Evolutionary conservation across 169 alveolate species (phyloP).

Genomic region (Plasmodium ovale): DNA sequence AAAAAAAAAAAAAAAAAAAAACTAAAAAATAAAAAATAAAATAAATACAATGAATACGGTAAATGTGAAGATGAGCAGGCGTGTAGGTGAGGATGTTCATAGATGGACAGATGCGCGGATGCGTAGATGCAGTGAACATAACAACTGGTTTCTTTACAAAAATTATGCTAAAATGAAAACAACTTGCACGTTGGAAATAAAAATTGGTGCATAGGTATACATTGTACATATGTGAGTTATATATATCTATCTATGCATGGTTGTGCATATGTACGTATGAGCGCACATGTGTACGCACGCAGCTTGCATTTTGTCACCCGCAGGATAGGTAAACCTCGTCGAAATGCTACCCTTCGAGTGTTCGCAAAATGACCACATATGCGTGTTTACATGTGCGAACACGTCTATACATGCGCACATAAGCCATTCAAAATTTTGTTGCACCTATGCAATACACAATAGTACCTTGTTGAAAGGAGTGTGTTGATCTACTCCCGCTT

Average conservation of each 20-base stretch:
- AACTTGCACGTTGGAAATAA: neutral
- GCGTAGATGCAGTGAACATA: too few relatives aligned
- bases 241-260: too few relatives aligned
- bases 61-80: neutral
- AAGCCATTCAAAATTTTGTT: too few relatives aligned
- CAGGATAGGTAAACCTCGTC: too few relatives aligned
- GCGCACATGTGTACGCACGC: neutral
- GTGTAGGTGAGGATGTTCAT: neutral
- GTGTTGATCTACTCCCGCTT: neutral
- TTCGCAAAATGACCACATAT: neutral
- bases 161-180: constrained; percentile 18
- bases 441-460: too few relatives aligned
- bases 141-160: constrained; percentile 2
- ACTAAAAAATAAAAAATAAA: constrained; percentile 3
- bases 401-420: too few relatives aligned
- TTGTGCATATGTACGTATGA: too few relatives aligned
- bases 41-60: neutral
- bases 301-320: too few relatives aligned
- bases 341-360: too few relatives aligned
- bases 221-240: too few relatives aligned
- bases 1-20: constrained; percentile 13
- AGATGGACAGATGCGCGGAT: neutral
- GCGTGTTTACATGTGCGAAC: neutral
- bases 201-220: too few relatives aligned
- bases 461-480: neutral